Base-by-base conservation (phyloP, 1,284 basidiomycete species). In the Cryptococcus sp. region DNA sequence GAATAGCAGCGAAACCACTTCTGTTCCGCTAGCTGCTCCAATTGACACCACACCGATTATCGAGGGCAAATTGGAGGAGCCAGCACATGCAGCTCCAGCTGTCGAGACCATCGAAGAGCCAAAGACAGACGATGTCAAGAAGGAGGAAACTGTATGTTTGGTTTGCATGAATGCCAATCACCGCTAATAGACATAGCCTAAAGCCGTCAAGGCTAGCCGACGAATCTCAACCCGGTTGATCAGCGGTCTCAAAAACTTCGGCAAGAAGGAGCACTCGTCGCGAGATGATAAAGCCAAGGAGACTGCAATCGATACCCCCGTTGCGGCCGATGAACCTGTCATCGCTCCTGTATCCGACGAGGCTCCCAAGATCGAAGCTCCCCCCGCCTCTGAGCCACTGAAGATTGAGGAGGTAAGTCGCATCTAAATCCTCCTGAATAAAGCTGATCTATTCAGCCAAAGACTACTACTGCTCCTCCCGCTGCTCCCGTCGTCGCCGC, bases 171-270 rank as follows among this genome's bases (percentile, higher is more conserved):
- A 8, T 48, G 10, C 46, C 5, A 1, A n/a, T 43, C 14, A 14
- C 47, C 30, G 14, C 49, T 57, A 47, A 23, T 31, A 46, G 5
- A 36, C 13, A 31, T 23, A 65, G 63, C 59, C 60, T 48, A 72
- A 70, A 57, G 59, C 58, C 14, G 52, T 65, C 58, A 74, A 74
- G 61, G 65, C 68, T 46, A 59, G 61, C 55, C 72, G 73, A 57
- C 70, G 73, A 42, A 62, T 76, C 32, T 76, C 73, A 13, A 67
- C 71, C 44, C 70, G 72, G 49, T 64, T 75, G 61, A 68, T 63
- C 46, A 65, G 65, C 52, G 70, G 72, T 59, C 44, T 62, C 55
- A 65, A 67, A 58, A 48, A 58, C 47, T 52, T 62, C 53, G 61
- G 62, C 53, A 69, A 68, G 65, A 64, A 65, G 58, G 66, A 71